These are phyloP conservation scores for Miamiensis avidus DNA, from an alignment of 169 alveolate genomes.

Conservation along the genomic window DNA sequence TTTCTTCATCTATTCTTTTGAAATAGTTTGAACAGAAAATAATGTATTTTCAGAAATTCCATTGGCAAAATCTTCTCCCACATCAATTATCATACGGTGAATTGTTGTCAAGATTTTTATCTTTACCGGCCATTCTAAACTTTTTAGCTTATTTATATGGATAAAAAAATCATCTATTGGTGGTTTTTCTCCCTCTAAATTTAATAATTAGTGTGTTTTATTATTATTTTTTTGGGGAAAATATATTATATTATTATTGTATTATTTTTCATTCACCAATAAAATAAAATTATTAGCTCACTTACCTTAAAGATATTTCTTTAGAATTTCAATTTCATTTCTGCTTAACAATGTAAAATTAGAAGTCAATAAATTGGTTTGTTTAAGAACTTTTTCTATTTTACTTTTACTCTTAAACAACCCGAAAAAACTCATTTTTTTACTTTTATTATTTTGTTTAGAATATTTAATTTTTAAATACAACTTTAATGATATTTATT, in stretches of 20 bases:
- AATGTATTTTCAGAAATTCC: background rate
- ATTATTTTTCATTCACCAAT: no score
- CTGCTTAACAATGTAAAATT: background rate
- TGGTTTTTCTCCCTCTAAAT: background rate
- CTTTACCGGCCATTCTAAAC: background rate
- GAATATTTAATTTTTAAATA: no score
- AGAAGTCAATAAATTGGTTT: background rate
- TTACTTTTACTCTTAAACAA: no score
- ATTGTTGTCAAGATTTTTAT: background rate
- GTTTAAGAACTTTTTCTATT: background rate
- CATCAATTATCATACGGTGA: background rate
- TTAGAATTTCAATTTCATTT: background rate
- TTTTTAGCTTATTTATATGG: background rate
- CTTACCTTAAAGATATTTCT: no score
- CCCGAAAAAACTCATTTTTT: background rate
- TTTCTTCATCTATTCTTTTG: background rate
- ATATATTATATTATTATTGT: no score
- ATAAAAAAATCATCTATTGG: background rate
- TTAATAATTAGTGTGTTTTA: background rate
- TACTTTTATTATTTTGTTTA: no score
- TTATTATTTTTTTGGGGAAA: no score
- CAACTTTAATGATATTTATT: no score
- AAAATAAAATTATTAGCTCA: no score
- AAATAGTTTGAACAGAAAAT: no score
- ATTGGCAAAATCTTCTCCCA: background rate